Conservation (phyloP, 257 asterid genomes). For the Rauvolfia tetraphylla region DNA sequence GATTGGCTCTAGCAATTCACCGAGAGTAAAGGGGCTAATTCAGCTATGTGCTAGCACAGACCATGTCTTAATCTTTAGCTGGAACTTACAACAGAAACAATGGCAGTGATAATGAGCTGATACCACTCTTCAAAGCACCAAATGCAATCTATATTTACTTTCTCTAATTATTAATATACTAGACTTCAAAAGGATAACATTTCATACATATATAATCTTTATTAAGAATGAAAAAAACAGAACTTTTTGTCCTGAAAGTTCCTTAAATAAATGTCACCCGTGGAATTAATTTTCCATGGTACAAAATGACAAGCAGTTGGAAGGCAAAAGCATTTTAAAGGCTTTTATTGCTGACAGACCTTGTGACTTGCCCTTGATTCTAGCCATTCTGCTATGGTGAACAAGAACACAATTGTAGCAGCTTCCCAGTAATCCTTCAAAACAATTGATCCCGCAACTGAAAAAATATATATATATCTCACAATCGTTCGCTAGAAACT, state of each 20-base stretch:
- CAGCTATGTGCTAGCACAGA: background rate
- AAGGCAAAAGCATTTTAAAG: background rate
- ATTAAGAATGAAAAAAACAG: too few species aligned
- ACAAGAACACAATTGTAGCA: slow-evolving; percentile 73
- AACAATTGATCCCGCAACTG: slow-evolving; percentile 79
- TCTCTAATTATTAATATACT: too few species aligned
- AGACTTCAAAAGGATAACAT: too few species aligned
- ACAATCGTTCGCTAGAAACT: background rate
- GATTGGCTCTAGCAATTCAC: background rate
- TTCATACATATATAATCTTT: too few species aligned
- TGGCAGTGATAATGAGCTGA: background rate
- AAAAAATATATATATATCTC: background rate
- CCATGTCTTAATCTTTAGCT: background rate
- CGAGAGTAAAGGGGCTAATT: background rate
- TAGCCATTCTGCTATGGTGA: slow-evolving; percentile 79
- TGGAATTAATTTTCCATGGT: background rate
- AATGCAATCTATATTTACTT: too few species aligned
- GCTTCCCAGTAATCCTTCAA: slow-evolving; percentile 89
- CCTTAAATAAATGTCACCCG: background rate
- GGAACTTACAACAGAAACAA: background rate
- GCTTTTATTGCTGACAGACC: slow-evolving; percentile 30
- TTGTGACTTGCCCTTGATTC: slow-evolving; percentile 82
- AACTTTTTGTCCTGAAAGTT: too few species aligned
- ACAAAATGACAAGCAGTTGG: too few species aligned
- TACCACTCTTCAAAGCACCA: too few species aligned